Conservation (phyloP, 1,139 yeast genomes). For the Entelexis sorbosivorans region DNA sequence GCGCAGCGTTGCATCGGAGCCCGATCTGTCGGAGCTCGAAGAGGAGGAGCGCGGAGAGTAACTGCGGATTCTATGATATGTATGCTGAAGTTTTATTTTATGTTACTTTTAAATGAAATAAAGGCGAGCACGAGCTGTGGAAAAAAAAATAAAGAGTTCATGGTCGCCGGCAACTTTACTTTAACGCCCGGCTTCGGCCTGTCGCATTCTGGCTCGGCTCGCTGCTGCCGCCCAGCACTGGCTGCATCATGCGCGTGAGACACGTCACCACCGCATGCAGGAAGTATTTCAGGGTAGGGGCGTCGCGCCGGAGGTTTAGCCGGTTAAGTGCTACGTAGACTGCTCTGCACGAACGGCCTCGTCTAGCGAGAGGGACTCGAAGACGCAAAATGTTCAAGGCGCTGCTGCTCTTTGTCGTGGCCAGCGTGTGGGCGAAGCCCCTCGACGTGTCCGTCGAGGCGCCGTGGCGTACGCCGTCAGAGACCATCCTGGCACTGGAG, state of each 20-base stretch:
- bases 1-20: conserved; percentile 23
- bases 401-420: not conserved
- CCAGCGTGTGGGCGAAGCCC: conserved; percentile 11
- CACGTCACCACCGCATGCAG: not conserved
- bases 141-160: no score
- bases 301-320: no score
- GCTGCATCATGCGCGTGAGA: not conserved
- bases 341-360: no score
- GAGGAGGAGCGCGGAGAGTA: conserved; percentile 16
- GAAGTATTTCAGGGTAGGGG: not conserved
- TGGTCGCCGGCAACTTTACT: no score
- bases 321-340: no score
- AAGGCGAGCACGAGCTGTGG: no score
- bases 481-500: conserved; percentile 34
- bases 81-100: not conserved
- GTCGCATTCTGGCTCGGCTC: no score
- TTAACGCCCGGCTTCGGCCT: no score
- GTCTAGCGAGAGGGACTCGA: no score
- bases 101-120: no score
- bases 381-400: not conserved
- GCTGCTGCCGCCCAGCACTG: no score
- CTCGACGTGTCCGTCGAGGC: conserved; percentile 15
- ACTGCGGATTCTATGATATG: not conserved
- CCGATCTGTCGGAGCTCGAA: conserved; percentile 13
- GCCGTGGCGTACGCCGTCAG: conserved; percentile 12